Evolutionary conservation across 176 grass and related monocot species (phyloP).

Genomic region (Aegilops longissima): DNA sequence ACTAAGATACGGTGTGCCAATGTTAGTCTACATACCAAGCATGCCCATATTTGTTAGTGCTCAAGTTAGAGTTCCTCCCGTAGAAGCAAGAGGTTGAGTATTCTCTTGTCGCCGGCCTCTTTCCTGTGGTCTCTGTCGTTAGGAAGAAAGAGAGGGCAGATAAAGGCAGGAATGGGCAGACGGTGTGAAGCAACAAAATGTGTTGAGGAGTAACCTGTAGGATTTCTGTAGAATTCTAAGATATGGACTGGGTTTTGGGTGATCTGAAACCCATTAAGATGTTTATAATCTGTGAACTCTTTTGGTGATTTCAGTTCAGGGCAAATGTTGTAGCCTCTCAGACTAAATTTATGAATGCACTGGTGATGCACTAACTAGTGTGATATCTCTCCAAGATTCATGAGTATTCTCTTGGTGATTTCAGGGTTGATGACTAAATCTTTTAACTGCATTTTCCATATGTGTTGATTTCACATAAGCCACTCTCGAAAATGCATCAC

Average conservation of each 20-base stretch:
- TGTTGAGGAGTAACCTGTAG: background rate
- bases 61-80: background rate
- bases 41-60: background rate
- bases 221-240: background rate
- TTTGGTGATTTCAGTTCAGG: conserved; percentile 26
- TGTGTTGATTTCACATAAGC: background rate
- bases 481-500: background rate
- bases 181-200: background rate
- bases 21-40: background rate
- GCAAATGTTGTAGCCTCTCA: background rate
- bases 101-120: background rate
- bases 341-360: conserved; percentile 20
- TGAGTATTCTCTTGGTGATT: too few species aligned
- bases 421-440: too few species aligned
- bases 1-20: background rate
- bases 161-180: background rate
- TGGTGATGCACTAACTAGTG: too few species aligned
- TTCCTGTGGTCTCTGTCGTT: conserved; percentile 11
- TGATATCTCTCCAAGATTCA: too few species aligned
- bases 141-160: conserved; percentile 22
- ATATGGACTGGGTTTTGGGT: background rate
- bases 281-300: conserved; percentile 23
- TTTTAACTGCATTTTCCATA: too few species aligned
- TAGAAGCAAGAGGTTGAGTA: conserved; percentile 25
- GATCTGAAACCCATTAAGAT: background rate